Conservation (phyloP, 164 flowering plant genomes). For the Malania oleifera region DNA sequence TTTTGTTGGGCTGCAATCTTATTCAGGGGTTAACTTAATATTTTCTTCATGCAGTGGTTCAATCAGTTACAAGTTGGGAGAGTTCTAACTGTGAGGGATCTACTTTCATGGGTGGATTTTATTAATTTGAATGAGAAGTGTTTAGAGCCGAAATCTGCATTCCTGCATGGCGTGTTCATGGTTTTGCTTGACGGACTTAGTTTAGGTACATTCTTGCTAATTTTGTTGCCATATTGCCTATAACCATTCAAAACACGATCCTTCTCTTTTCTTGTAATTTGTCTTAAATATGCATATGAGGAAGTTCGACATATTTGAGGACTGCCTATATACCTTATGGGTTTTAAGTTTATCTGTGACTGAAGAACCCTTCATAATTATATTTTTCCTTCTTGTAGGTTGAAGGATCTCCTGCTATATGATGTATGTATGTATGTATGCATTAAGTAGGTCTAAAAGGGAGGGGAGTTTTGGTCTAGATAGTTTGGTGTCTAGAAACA, state of each 20-base stretch:
- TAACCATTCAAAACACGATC: no score
- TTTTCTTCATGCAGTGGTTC: slow-evolving; percentile 61
- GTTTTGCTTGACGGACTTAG: slow-evolving; percentile 91
- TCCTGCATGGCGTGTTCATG: slow-evolving; percentile 85
- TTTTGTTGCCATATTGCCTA: neutral
- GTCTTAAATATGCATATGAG: no score
- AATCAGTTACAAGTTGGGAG: slow-evolving; percentile 57
- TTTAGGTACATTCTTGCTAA: slow-evolving; percentile 45
- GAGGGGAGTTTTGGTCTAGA: no score
- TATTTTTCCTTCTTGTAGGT: no score
- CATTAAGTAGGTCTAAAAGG: no score
- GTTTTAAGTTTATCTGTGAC: no score
- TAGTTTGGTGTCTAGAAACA: no score
- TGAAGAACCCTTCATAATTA: no score
- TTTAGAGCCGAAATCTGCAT: slow-evolving; percentile 51
- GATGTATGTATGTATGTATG: no score
- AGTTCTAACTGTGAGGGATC: slow-evolving; percentile 84
- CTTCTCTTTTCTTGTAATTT: neutral
- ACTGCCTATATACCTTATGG: no score
- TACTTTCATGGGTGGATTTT: slow-evolving; percentile 85
- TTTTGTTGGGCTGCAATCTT: neutral
- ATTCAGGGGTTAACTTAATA: neutral
- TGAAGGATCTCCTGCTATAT: no score
- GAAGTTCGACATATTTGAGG: no score
- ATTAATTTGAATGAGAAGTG: slow-evolving; percentile 42